Percentiles rank a stretch among this genome's conserved stretches.
Conservation (phyloP, 192 early-diverging fungal genomes). For the Hyaloraphidium curvatum region DNA sequence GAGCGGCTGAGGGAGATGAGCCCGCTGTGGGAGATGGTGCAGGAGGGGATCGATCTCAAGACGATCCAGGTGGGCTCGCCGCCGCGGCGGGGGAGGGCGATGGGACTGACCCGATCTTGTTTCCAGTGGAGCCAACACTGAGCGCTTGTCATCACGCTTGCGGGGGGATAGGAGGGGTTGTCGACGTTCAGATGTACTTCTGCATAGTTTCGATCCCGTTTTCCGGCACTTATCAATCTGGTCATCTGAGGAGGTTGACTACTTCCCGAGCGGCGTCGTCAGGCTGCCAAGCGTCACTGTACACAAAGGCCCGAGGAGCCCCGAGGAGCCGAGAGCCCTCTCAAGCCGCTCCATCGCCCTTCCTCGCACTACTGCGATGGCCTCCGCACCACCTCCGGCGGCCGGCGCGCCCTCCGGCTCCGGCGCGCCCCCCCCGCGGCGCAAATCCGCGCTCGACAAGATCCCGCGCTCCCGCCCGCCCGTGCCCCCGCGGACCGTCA, state of each 20-base stretch:
- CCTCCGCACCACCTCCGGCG: background rate
- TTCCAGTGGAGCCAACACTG: constrained; percentile 71
- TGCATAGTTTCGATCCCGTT: too few species aligned
- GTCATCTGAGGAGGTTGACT: too few species aligned
- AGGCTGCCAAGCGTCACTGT: background rate
- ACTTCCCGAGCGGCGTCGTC: background rate
- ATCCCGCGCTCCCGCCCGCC: too few species aligned
- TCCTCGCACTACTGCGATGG: background rate
- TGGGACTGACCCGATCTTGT: background rate
- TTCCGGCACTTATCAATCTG: too few species aligned
- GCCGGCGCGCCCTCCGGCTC: background rate
- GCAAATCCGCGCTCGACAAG: background rate
- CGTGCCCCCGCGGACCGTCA: too few species aligned
- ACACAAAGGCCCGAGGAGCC: background rate
- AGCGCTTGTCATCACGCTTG: background rate
- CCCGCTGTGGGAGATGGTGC: constrained; percentile 96
- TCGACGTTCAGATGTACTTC: too few species aligned
- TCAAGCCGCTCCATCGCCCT: background rate
- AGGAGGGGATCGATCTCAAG: constrained; percentile 83
- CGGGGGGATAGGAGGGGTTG: too few species aligned
- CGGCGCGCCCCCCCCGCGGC: background rate
- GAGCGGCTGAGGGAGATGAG: constrained; percentile 81
- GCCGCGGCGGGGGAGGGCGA: background rate
- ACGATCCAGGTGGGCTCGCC: constrained; percentile 26
- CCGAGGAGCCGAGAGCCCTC: background rate